Evolutionary conservation across 2,329 filamentous ascomycete genomes (phyloP).

Genomic region (Arthrobotrys musiformis): DNA sequence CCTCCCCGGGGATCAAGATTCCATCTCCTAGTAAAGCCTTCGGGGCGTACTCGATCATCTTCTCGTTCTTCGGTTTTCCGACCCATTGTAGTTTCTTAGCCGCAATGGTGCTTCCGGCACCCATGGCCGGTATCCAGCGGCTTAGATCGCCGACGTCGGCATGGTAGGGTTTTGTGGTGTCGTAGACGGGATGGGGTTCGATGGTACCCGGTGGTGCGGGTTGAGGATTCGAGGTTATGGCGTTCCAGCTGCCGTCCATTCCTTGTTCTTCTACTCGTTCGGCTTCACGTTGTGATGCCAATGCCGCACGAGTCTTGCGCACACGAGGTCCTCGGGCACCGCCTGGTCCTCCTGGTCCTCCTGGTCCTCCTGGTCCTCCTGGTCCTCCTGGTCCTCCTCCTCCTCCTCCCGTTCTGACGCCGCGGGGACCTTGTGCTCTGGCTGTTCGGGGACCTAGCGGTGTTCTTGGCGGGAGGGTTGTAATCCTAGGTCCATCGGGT

Average conservation of each 20-base stretch:
- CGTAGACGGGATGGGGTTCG: constrained; percentile 46
- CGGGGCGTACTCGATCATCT: constrained; percentile 31
- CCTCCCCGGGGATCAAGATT: constrained; percentile 36
- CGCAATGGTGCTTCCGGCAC: neutral
- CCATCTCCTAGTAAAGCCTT: constrained; percentile 36
- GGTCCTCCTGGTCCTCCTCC: neutral
- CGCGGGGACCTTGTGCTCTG: neutral
- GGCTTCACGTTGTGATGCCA: neutral
- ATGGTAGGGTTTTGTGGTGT: constrained; percentile 32
- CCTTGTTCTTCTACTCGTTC: neutral
- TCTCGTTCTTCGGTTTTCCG: constrained; percentile 45
- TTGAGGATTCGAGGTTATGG: constrained; percentile 18
- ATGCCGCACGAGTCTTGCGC: too few relatives aligned
- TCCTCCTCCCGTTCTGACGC: neutral
- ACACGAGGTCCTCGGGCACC: neutral
- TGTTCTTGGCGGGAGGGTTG: neutral
- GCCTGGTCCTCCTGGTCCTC: neutral
- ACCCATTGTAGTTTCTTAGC: constrained; percentile 40
- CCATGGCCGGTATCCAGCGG: constrained; percentile 36
- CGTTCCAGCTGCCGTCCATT: constrained; percentile 7
- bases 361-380: neutral
- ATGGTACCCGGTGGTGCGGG: neutral
- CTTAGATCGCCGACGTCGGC: constrained; percentile 22
- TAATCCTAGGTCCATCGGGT: neutral
- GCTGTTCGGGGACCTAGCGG: neutral